Evolutionary conservation across 768 basidiomycete genomes (phyloP).

Genomic region (Pulveroboletus ravenelii): DNA sequence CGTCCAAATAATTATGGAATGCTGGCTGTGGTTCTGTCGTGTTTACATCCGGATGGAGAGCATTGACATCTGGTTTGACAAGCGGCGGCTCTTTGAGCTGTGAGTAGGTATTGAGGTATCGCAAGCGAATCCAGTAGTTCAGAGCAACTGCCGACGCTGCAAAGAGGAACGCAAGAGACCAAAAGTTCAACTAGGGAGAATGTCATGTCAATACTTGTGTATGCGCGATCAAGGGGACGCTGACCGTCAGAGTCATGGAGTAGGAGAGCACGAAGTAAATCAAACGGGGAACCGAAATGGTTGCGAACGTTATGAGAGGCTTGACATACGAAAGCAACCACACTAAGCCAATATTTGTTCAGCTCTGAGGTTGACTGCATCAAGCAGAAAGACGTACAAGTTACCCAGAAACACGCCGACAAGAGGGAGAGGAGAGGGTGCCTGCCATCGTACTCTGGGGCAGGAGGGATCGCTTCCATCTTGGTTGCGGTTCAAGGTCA

Average conservation of each 20-base stretch:
- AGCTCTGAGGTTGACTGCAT: not conserved
- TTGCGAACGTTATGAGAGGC: conserved; percentile 69
- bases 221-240: conserved; percentile 17
- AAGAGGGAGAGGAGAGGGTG: conserved; percentile 75
- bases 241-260: conserved; percentile 83
- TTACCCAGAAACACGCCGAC: conserved; percentile 81
- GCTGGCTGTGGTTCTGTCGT: conserved; percentile 64
- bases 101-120: conserved; percentile 70
- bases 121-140: conserved; percentile 83
- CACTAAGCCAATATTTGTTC: conserved; percentile 40
- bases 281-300: conserved; percentile 76
- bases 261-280: conserved; percentile 79
- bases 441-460: conserved; percentile 33
- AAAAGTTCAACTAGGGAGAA: conserved; percentile 73
- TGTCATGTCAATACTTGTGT: not conserved
- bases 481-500: conserved; percentile 11
- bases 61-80: conserved; percentile 76
- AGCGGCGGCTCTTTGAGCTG: conserved; percentile 78
- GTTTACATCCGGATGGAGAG: conserved; percentile 90
- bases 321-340: conserved; percentile 80
- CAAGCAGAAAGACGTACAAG: conserved; percentile 47
- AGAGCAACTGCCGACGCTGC: conserved; percentile 58
- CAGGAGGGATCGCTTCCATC: conserved; percentile 23
- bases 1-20: conserved; percentile 96
- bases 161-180: conserved; percentile 81